Evolutionary conservation across 129 eudicot genomes (phyloP).

Genomic region (Chrysanthemum seticuspe): DNA sequence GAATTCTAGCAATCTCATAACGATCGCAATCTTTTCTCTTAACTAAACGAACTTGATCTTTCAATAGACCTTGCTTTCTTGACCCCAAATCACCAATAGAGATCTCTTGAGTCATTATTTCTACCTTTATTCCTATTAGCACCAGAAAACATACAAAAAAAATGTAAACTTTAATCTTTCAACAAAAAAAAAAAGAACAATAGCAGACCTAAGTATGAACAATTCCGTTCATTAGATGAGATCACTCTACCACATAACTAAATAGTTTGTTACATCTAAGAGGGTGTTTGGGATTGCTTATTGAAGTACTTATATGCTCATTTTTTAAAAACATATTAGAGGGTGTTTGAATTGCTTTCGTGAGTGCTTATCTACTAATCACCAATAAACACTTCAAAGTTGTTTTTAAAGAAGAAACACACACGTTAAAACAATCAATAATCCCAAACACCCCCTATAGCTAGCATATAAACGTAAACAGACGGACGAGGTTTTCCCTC

Average conservation of each 20-base stretch:
- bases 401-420: too few species aligned
- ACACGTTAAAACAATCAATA: too few species aligned
- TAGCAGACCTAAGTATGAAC: conserved; percentile 4
- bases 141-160: background rate
- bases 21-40: conserved; percentile 73
- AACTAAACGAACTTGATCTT: conserved; percentile 74
- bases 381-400: too few species aligned
- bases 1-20: conserved; percentile 68
- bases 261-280: background rate
- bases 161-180: background rate
- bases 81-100: conserved; percentile 37
- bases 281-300: too few species aligned
- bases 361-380: too few species aligned
- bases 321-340: too few species aligned
- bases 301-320: too few species aligned
- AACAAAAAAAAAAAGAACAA: background rate
- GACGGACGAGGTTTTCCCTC: too few species aligned
- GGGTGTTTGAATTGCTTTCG: too few species aligned
- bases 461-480: conserved; percentile 19
- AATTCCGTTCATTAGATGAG: background rate
- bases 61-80: conserved; percentile 65
- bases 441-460: background rate
- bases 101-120: conserved; percentile 49
- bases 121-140: conserved; percentile 17
- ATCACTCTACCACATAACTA: conserved; percentile 11